These are phyloP conservation scores for Tilletia indica DNA, from an alignment of 1,284 basidiomycete species.

Conservation along the genomic window DNA sequence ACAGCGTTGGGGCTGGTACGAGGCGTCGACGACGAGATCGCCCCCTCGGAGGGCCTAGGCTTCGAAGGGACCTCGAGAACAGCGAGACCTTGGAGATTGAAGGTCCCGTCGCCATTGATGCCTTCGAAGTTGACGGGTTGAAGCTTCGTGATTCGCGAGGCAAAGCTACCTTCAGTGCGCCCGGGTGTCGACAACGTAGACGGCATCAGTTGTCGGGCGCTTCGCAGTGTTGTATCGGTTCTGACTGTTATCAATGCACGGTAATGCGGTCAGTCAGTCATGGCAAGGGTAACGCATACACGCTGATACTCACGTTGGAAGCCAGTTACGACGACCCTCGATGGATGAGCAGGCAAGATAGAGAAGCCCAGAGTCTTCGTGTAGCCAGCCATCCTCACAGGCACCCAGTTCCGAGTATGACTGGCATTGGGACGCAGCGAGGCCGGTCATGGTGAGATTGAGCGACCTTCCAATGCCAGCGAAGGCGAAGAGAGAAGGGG, in stretches of 20 bases:
- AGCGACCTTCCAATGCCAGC: neutral
- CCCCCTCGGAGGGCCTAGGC: conserved; percentile 26
- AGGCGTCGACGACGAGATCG: conserved; percentile 4
- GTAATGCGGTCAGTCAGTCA: neutral
- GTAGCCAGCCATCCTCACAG: conserved; percentile 47
- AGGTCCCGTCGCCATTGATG: conserved; percentile 55
- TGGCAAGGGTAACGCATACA: too few relatives aligned
- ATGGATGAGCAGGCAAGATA: conserved; percentile 71
- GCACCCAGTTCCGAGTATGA: conserved; percentile 32
- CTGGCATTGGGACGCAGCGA: conserved; percentile 29
- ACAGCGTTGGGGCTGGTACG: conserved; percentile 24
- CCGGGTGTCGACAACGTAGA: conserved; percentile 67
- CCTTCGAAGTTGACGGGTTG: conserved; percentile 58
- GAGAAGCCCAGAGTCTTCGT: conserved; percentile 61
- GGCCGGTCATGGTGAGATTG: neutral
- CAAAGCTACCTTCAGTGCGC: conserved; percentile 60
- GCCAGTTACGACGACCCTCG: conserved; percentile 63
- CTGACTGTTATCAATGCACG: conserved; percentile 19
- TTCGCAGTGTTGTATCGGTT: conserved; percentile 31
- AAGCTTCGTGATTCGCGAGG: conserved; percentile 61
- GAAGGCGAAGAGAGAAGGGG: conserved; percentile 3
- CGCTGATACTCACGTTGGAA: conserved; percentile 55
- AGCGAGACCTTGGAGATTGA: conserved; percentile 72
- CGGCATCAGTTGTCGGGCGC: conserved; percentile 47
- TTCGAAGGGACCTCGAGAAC: conserved; percentile 56